Evolutionary conservation across 1,139 yeast species (phyloP), one percentile per base, ranked within the genome.

Genomic region (Magnusiomyces ingens): DNA sequence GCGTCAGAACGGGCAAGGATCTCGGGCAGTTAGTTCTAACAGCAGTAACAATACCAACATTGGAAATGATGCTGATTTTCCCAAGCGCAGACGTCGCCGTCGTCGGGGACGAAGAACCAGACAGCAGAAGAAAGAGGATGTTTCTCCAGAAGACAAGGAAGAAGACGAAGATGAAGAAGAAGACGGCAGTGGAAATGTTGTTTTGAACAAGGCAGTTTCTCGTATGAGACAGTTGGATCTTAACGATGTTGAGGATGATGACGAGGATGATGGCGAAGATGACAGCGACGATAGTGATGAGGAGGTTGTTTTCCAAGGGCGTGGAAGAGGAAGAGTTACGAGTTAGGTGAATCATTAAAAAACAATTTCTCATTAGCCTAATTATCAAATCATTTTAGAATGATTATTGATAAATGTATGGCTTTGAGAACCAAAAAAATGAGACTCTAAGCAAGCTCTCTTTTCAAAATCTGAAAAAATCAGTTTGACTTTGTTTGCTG

Each of bases 271-370:
- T 15, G 35, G 32, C 17, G 51, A 37, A 19, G 53, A 42, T n/a
- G 35, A 37, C 41, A 54, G 46, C 4, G 53, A 49, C 4, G 48
- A 48, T 4, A 50, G 52, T 37, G 52, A 53, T 15, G 56, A 53
- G 40, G 54, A 54, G 45, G 50, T 54, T 51, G 56, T 54, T n/a
- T 54, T 51, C 43, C 21, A 41, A 37, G 56, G 56, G 11, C 43
- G 55, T 37, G 43, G 49, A 17, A 41, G 56, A 21, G 47, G 45
- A 11, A 8, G 35, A 43, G 13, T 3, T 10, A 40, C 17, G 4
- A 17, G 21, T 11, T 15, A 40, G 12, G 4, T 4, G 12, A 11
- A 40, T 26, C 32, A 5, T 26, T 26, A 8, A 26, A 26, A 4
- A 4, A 5, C 8, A 5, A 5, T 26, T 26, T 26, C 32, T 26